A percentile compares a stretch with the other conserved stretches of the same genome.
Evolutionary conservation across 768 basidiomycete species (phyloP).

Genomic region (Zangia roseola): DNA sequence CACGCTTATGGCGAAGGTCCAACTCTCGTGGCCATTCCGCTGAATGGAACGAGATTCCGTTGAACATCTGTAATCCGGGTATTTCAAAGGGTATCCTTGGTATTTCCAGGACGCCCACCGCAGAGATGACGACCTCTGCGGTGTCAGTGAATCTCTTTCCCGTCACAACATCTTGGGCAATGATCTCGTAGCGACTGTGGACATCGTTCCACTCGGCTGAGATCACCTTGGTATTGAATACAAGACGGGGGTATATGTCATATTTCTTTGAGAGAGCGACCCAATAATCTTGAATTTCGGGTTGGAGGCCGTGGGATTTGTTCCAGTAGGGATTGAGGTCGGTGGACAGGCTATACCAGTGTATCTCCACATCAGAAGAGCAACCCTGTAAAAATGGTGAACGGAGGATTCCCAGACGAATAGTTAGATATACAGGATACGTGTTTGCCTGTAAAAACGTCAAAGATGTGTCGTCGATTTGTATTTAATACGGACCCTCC

Average conservation of each 20-base stretch:
- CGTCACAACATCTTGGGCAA: slow-evolving; percentile 31
- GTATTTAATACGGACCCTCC: slow-evolving; percentile 41
- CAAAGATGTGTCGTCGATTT: background rate
- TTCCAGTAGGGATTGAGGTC: slow-evolving; percentile 48
- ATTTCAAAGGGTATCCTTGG: slow-evolving; percentile 39
- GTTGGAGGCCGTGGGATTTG: slow-evolving; percentile 39
- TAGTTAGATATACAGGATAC: slow-evolving; percentile 20
- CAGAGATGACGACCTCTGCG: slow-evolving; percentile 52
- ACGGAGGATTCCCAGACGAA: background rate
- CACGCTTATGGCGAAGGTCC: slow-evolving; percentile 41
- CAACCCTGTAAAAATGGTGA: slow-evolving; percentile 36
- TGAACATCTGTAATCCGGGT: slow-evolving; percentile 39
- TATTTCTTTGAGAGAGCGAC: slow-evolving; percentile 41
- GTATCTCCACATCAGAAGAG: slow-evolving; percentile 42
- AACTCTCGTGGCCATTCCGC: slow-evolving; percentile 45
- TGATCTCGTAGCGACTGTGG: slow-evolving; percentile 37
- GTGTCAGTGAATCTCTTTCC: slow-evolving; percentile 29
- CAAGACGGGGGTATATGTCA: slow-evolving; percentile 38
- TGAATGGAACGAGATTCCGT: slow-evolving; percentile 53
- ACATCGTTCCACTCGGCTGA: slow-evolving; percentile 44
- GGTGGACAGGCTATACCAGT: slow-evolving; percentile 48
- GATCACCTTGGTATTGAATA: slow-evolving; percentile 44
- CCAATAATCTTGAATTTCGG: slow-evolving; percentile 46
- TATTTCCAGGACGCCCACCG: slow-evolving; percentile 47
- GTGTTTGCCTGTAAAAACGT: slow-evolving; percentile 28